phyloP scores from a whole-genome alignment of 1,139 yeast species.

The Debaryomyces subglobosus region DNA sequence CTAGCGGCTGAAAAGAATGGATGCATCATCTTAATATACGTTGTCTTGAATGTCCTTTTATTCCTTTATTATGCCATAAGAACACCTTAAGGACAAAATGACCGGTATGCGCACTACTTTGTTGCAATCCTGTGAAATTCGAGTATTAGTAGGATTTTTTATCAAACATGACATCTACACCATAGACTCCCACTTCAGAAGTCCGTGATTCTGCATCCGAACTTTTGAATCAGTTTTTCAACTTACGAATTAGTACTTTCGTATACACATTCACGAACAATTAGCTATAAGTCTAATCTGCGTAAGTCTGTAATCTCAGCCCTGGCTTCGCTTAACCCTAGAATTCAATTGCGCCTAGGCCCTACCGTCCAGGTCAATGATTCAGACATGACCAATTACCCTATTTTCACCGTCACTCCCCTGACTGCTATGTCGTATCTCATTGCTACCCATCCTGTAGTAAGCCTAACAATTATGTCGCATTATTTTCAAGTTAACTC shows the following conservation, averaged over 20 bases:
- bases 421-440: not conserved
- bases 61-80: not conserved
- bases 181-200: no score
- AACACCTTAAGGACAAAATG: not conserved
- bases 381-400: not conserved
- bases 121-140: constrained; percentile 1
- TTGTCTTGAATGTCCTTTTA: not conserved
- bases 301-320: not conserved
- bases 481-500: not conserved
- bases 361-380: not conserved
- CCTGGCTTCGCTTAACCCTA: no score
- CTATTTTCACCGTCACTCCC: not conserved
- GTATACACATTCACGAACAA: not conserved
- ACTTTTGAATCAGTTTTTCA: no score
- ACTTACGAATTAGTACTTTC: no score
- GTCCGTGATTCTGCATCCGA: no score
- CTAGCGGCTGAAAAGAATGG: constrained; percentile 2
- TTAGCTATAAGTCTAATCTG: not conserved
- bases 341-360: not conserved
- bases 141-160: not conserved
- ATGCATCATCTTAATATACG: constrained; percentile 1
- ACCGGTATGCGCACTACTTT: not conserved
- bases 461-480: not conserved
- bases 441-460: not conserved
- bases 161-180: not conserved